Percentiles rank a stretch among this genome's conserved stretches.
phyloP scores from a whole-genome alignment of 139 green algal species.

The Auxenochlorella pyrenoidosa region DNA sequence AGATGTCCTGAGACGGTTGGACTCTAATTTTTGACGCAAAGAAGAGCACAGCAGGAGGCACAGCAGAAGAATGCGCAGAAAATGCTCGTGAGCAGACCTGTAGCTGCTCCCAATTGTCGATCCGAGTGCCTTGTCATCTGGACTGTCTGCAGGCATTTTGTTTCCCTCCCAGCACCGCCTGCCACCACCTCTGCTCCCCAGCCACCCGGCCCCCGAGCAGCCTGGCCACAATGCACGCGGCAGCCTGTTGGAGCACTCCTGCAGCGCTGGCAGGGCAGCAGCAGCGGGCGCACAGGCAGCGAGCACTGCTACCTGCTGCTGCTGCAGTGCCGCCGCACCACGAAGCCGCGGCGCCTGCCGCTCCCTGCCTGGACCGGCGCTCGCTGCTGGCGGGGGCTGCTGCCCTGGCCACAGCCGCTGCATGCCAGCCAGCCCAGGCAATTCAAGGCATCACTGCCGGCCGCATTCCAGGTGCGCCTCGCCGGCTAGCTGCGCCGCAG shows the following conservation, averaged over 20 bases:
- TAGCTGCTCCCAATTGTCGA: too few relatives aligned
- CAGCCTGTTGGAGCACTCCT: background rate
- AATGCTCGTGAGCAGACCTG: too few relatives aligned
- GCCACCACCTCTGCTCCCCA: background rate
- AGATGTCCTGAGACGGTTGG: too few relatives aligned
- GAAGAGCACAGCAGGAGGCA: too few relatives aligned
- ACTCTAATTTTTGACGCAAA: too few relatives aligned
- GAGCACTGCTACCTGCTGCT: background rate
- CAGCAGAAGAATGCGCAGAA: background rate
- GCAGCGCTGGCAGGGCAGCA: background rate
- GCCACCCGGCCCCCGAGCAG: background rate
- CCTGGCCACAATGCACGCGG: background rate
- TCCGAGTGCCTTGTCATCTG: too few relatives aligned
- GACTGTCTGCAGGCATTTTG: too few relatives aligned
- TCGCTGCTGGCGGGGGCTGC: constrained; percentile 13
- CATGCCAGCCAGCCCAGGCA: constrained; percentile 46
- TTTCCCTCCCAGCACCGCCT: background rate
- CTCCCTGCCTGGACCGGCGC: background rate
- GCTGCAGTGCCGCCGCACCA: background rate
- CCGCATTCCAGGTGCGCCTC: constrained; percentile 70
- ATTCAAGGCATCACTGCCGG: constrained; percentile 83
- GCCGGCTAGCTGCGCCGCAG: too few relatives aligned
- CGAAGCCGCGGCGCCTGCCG: background rate
- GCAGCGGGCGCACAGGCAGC: background rate
- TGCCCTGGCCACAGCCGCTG: background rate